Evolutionary conservation across 1,139 yeast species (phyloP).

Genomic region (Neolecta irregularis): DNA sequence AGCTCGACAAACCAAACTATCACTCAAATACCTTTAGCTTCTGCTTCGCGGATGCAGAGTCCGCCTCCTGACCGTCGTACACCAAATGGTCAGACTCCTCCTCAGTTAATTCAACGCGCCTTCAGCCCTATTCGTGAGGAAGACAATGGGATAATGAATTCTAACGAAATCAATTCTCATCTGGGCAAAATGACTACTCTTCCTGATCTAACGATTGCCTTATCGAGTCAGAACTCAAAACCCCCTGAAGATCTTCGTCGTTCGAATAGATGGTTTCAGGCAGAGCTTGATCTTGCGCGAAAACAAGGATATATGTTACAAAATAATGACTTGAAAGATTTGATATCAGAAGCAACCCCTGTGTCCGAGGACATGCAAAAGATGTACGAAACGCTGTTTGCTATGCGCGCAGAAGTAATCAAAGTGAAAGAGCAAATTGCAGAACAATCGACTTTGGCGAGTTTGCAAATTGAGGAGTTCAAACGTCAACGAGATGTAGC

Average conservation of each 20-base stretch:
- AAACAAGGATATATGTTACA: conserved; percentile 15
- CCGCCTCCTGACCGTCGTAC: conserved; percentile 4
- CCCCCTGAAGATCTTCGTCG: too few species aligned
- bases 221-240: conserved; percentile 12
- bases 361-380: conserved; percentile 7
- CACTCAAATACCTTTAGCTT: too few species aligned
- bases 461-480: conserved; percentile 19
- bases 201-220: conserved; percentile 2
- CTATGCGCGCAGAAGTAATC: conserved; percentile 23
- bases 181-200: conserved; percentile 1
- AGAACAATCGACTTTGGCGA: conserved; percentile 24
- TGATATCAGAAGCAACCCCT: conserved; percentile 4
- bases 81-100: not conserved
- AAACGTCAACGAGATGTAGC: conserved; percentile 17
- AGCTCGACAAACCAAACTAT: too few species aligned
- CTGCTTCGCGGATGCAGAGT: too few species aligned
- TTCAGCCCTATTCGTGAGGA: too few species aligned
- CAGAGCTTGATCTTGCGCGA: conserved; percentile 17
- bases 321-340: conserved; percentile 1
- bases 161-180: not conserved
- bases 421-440: conserved; percentile 22
- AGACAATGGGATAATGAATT: not conserved
- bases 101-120: too few species aligned
- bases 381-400: conserved; percentile 14
- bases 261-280: conserved; percentile 16